Conservation (phyloP, 1,139 yeast genomes). For the Yamadazyma friedrichii region DNA sequence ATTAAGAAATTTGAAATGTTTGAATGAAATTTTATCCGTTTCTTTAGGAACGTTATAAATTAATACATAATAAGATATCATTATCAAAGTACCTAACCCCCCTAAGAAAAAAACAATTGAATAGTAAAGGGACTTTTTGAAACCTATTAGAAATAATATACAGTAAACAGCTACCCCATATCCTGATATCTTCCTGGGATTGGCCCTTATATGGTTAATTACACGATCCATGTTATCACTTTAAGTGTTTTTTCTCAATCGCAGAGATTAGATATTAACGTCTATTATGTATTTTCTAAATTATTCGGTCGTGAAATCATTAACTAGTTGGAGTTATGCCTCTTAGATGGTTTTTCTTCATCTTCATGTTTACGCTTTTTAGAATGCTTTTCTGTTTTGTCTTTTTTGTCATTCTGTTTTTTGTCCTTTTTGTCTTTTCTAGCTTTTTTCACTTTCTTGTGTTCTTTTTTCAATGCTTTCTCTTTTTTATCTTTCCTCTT, state of each 20-base stretch:
- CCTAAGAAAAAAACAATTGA: constrained; percentile 10
- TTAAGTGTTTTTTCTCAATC: constrained; percentile 1
- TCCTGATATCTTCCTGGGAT: neutral
- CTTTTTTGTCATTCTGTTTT: constrained; percentile 7
- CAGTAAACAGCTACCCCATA: neutral
- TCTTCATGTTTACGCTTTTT: constrained; percentile 4
- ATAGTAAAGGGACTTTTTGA: constrained; percentile 8
- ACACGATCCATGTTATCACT: constrained; percentile 3
- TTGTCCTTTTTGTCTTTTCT: constrained; percentile 10
- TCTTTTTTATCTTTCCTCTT: constrained; percentile 12
- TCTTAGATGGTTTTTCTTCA: constrained; percentile 3
- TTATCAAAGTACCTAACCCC: constrained; percentile 2
- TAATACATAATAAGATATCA: constrained; percentile 11
- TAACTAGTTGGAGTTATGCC: constrained; percentile 6
- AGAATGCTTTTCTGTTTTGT: constrained; percentile 12
- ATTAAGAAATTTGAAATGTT: constrained; percentile 26
- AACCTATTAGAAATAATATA: constrained; percentile 5
- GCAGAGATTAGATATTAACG: neutral
- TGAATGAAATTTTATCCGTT: neutral
- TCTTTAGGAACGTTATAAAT: constrained; percentile 8
- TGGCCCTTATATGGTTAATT: neutral
- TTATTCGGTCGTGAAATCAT: constrained; percentile 1
- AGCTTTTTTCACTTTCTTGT: constrained; percentile 10
- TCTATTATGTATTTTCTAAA: neutral
- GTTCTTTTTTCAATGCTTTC: too few relatives aligned